phyloP scores from a whole-genome alignment of 2,329 filamentous ascomycete species.

The Beauveria brongniartii region DNA sequence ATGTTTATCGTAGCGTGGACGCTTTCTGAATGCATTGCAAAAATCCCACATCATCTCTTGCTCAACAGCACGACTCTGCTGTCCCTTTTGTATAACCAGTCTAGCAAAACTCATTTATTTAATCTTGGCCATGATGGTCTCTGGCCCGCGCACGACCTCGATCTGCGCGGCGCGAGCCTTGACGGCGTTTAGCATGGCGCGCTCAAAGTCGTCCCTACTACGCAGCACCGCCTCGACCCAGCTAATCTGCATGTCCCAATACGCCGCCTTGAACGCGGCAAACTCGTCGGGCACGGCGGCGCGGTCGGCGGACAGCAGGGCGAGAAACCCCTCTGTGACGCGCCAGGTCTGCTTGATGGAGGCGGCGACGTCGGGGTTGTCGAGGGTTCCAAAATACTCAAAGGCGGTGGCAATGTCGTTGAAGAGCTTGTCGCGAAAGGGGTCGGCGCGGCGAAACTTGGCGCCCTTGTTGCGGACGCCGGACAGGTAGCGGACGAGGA shows the following conservation, averaged over 20 bases:
- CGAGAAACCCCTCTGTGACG: slow-evolving; percentile 76
- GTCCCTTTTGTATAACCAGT: background rate
- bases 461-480: slow-evolving; percentile 82
- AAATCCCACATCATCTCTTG: background rate
- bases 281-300: slow-evolving; percentile 69
- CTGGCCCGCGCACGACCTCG: slow-evolving; percentile 67
- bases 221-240: slow-evolving; percentile 94
- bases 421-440: slow-evolving; percentile 87
- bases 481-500: slow-evolving; percentile 77
- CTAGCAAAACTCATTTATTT: slow-evolving; percentile 7
- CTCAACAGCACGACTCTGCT: background rate
- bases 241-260: slow-evolving; percentile 89
- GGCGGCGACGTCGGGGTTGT: slow-evolving; percentile 55
- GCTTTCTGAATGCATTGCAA: background rate
- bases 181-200: slow-evolving; percentile 77
- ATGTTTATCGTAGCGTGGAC: background rate
- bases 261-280: slow-evolving; percentile 71
- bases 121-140: slow-evolving; percentile 91
- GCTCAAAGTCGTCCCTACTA: slow-evolving; percentile 85
- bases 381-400: slow-evolving; percentile 71
- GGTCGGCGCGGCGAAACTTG: slow-evolving; percentile 79
- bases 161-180: slow-evolving; percentile 85
- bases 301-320: slow-evolving; percentile 70
- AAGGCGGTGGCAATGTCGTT: slow-evolving; percentile 89
- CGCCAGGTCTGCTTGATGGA: slow-evolving; percentile 88